Base-by-base conservation (phyloP, 2,329 filamentous ascomycete species). In the Exophiala sp. region DNA sequence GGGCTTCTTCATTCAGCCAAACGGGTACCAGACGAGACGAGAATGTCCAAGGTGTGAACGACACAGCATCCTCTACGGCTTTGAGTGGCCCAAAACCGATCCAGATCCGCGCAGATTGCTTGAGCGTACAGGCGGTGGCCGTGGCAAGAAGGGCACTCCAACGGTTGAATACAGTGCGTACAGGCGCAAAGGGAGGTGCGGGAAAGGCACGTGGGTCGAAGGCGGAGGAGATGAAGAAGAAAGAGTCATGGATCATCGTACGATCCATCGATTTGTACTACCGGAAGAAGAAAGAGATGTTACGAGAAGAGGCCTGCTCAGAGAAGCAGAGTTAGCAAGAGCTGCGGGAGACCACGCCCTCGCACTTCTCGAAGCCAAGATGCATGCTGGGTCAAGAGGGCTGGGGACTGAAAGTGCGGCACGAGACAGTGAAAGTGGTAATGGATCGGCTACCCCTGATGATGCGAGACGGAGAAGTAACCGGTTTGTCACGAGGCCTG, bases 51-150 rank as follows among this genome's bases (percentile, higher is more conserved):
- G 94, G 5, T 99, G 94, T 70, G 94, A 99, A 73, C 83, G 94
- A 0, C 94, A 99, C 67, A 95, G 89, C 12, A 97, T 95, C 74
- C 75, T 99, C 0, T 99, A 97, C 68, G 95, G 95, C 0, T 96
- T 88, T 66, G 79, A 87, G 53, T 99, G 94, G 94, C 94, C 94
- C 5, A 96, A 99, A 75, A 97, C 94, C 0, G 88, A 96, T 55
- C 87, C 80, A 58, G 84, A 87, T 45, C 55, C 55, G 2, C 59
- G 62, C n/a, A 64, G 59, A 45, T 52, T 64, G 14, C 54, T 62
- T 12, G 59, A 61, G 38, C 52, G 62, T 16, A 57, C 45, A 36
- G 55, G 58, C 1, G 49, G 32, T 11, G 57, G 52, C 5, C 49
- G 57, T 12, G 45, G 50, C 7, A 57, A 60, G 29, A 62, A 62